These are phyloP conservation scores for Alectoria sarmentosa DNA, from an alignment of 495 filamentous ascomycete genomes.

Conservation along the genomic window DNA sequence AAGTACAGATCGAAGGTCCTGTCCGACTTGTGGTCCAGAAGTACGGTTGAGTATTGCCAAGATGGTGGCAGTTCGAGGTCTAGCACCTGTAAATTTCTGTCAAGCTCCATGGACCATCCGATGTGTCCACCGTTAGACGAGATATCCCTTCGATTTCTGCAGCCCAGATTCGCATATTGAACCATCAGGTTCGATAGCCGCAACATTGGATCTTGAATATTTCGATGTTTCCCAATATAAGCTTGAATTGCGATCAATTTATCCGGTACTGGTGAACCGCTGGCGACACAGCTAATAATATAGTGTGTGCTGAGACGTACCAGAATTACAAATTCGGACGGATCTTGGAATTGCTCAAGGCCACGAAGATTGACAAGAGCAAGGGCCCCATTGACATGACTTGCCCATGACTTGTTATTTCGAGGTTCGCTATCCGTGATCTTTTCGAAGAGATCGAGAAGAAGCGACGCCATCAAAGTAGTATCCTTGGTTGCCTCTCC, in stretches of 20 bases:
- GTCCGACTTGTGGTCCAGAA: constrained; percentile 9
- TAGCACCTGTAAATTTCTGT: background rate
- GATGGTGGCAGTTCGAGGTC: background rate
- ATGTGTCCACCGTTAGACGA: background rate
- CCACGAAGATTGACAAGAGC: constrained; percentile 29
- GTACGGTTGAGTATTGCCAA: background rate
- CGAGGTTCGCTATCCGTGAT: constrained; percentile 18
- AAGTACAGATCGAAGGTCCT: constrained; percentile 22
- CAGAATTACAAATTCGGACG: constrained; percentile 11
- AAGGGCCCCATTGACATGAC: constrained; percentile 30
- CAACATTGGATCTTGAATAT: constrained; percentile 19
- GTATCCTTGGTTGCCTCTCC: constrained; percentile 15
- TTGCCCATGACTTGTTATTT: constrained; percentile 20
- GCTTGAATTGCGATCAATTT: constrained; percentile 21
- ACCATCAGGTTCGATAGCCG: constrained; percentile 6
- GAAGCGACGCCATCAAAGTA: constrained; percentile 24
- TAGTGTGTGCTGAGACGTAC: constrained; percentile 24
- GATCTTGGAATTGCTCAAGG: constrained; percentile 21
- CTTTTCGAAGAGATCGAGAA: constrained; percentile 31
- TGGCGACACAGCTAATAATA: constrained; percentile 24
- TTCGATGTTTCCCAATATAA: constrained; percentile 13
- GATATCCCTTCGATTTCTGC: background rate
- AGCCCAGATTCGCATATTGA: constrained; percentile 5
- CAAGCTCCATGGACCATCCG: constrained; percentile 2
- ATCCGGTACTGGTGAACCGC: constrained; percentile 18